A percentile compares a stretch with the other conserved stretches of the same genome.
Evolutionary conservation across 208 protist genomes (phyloP).

Genomic region (Phytomonas francai): DNA sequence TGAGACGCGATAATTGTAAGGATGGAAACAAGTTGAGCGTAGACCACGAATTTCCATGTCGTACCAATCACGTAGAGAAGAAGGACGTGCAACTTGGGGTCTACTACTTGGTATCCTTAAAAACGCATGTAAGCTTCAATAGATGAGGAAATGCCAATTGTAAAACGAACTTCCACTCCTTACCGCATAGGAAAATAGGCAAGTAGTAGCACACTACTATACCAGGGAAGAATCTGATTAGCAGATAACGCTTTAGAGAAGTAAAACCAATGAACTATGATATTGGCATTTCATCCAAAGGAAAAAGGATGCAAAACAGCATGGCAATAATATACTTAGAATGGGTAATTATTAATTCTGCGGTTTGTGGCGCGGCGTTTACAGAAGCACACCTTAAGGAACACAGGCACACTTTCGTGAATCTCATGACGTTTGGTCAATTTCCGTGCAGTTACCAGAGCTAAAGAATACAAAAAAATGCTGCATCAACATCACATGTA

Average conservation of each 20-base stretch:
- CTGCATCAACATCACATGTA: background rate
- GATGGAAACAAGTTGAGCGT: too few relatives aligned
- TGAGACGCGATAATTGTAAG: too few relatives aligned
- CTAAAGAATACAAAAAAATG: background rate
- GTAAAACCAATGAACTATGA: background rate
- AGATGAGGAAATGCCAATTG: background rate
- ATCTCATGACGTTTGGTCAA: background rate
- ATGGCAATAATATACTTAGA: slow-evolving; percentile 6
- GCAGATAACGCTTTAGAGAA: background rate
- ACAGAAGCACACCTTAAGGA: background rate
- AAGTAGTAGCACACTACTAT: background rate
- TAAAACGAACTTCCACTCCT: background rate
- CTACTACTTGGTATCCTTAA: too few relatives aligned
- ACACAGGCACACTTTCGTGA: background rate
- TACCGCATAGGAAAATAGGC: background rate
- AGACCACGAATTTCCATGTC: too few relatives aligned
- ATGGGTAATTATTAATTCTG: background rate
- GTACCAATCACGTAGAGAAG: too few relatives aligned
- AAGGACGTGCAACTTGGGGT: too few relatives aligned
- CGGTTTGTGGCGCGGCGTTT: background rate
- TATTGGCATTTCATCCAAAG: background rate
- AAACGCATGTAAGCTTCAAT: background rate
- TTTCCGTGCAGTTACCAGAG: background rate
- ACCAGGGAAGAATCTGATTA: background rate
- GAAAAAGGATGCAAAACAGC: slow-evolving; percentile 2